Conservation (phyloP, 108 stramenopile genomes). For the Stephanodiscus minutulus region DNA sequence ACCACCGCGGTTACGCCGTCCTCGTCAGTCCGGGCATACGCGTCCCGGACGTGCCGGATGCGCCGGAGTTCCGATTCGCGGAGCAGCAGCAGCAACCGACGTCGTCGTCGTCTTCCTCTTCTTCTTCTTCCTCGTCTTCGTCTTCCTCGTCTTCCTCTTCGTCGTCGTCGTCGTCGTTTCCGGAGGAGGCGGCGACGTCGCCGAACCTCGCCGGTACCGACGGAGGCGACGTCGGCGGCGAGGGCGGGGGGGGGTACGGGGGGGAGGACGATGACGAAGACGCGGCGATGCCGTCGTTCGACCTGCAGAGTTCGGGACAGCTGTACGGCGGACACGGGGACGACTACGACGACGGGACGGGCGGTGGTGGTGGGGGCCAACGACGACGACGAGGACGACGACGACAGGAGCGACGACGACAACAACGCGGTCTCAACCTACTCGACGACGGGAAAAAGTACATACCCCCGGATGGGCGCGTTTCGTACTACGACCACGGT, state of each 20-base stretch:
- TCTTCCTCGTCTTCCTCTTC: no score
- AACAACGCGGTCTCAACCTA: constrained; percentile 19
- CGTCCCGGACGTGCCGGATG: constrained; percentile 19
- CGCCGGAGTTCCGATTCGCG: constrained; percentile 2
- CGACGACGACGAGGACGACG: background rate
- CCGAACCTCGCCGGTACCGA: no score
- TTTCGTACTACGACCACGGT: constrained; percentile 30
- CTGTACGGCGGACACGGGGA: no score
- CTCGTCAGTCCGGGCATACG: constrained; percentile 43
- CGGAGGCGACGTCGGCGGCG: no score
- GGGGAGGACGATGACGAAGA: no score
- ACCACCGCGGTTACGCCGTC: constrained; percentile 39
- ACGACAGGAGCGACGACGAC: background rate
- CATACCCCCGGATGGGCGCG: constrained; percentile 21
- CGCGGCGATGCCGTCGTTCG: no score
- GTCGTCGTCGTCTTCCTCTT: background rate
- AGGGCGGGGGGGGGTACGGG: no score
- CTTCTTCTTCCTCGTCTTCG: no score
- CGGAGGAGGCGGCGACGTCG: no score
- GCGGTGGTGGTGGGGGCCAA: constrained; percentile 4
- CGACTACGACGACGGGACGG: constrained; percentile 7
- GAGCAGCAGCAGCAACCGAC: background rate
- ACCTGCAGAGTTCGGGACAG: no score
- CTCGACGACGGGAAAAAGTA: constrained; percentile 28
- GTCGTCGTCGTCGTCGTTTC: background rate